phyloP scores from a whole-genome alignment of 2,329 filamentous ascomycete genomes.

The Tolypocladium cylindrosporum region DNA sequence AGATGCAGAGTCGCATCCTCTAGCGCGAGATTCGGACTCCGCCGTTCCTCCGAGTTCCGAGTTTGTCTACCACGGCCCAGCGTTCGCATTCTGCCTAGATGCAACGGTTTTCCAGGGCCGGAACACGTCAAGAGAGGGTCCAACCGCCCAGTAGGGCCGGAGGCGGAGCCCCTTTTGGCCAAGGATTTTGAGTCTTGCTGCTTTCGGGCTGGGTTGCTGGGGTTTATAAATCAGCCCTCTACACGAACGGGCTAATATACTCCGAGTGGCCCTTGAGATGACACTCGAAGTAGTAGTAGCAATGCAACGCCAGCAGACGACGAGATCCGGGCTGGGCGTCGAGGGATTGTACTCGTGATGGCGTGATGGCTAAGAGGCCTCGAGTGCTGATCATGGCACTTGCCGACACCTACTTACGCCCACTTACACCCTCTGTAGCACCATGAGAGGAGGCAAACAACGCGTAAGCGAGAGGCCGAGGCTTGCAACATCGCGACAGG shows the following conservation, averaged over 20 bases:
- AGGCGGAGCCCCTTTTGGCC: neutral
- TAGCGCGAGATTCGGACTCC: neutral
- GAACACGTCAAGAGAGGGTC: neutral
- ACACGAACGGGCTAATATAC: neutral
- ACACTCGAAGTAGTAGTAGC: neutral
- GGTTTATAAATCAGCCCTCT: neutral
- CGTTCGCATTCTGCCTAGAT: too few species aligned
- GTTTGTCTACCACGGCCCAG: neutral
- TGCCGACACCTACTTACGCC: neutral
- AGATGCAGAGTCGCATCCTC: neutral
- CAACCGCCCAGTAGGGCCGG: neutral
- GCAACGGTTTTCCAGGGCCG: neutral
- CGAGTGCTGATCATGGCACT: too few species aligned
- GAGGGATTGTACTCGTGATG: neutral
- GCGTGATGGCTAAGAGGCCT: too few species aligned
- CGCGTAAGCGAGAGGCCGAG: neutral
- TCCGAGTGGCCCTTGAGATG: neutral
- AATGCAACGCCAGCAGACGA: neutral
- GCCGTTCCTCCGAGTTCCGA: neutral
- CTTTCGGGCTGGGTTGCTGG: neutral
- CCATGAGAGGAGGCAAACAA: neutral
- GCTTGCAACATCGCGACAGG: neutral
- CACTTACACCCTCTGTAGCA: neutral
- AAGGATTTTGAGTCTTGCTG: neutral
- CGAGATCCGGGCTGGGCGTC: neutral